Evolutionary conservation across 2,329 filamentous ascomycete genomes (phyloP).

Genomic region (Ascochyta clinopodiicola): DNA sequence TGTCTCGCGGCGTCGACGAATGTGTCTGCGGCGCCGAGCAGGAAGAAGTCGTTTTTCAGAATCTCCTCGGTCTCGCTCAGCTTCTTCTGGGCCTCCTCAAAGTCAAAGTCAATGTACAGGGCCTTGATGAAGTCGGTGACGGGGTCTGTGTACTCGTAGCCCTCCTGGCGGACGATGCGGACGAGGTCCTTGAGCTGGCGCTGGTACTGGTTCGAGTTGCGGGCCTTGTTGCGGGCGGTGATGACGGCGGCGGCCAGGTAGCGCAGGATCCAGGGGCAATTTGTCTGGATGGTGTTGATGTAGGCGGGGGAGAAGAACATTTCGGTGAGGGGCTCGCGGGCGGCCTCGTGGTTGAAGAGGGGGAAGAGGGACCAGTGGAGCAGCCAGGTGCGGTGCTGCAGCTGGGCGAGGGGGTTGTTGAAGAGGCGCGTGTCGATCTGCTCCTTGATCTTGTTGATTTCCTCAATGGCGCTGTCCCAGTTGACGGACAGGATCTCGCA

Average conservation of each 20-base stretch:
- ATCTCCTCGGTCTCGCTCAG: constrained; percentile 89
- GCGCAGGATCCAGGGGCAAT: constrained; percentile 93
- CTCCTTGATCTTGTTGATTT: constrained; percentile 69
- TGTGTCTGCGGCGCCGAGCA: constrained; percentile 79
- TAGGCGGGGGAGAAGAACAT: constrained; percentile 96
- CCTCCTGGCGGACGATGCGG: constrained; percentile 93
- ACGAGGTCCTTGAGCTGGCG: constrained; percentile 98
- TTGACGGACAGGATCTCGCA: constrained; percentile 93
- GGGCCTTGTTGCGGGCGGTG: constrained; percentile 73
- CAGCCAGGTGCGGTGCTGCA: constrained; percentile 95
- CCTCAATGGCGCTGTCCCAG: constrained; percentile 84
- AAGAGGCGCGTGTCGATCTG: constrained; percentile 93
- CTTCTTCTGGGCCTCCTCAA: constrained; percentile 92
- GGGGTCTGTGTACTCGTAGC: constrained; percentile 96
- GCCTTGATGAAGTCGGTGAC: constrained; percentile 97
- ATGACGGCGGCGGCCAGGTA: constrained; percentile 95
- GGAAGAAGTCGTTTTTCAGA: constrained; percentile 93
- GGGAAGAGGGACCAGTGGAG: constrained; percentile 99
- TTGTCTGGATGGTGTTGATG: constrained; percentile 99
- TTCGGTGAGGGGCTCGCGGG: constrained; percentile 89
- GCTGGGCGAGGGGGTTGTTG: constrained; percentile 93
- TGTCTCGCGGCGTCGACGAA: constrained; percentile 96
- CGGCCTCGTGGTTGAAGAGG: constrained; percentile 95
- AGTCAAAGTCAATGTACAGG: constrained; percentile 95
- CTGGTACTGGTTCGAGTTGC: constrained; percentile 89